phyloP scores from a whole-genome alignment of 495 filamentous ascomycete genomes.

The Penicillium lividum region DNA sequence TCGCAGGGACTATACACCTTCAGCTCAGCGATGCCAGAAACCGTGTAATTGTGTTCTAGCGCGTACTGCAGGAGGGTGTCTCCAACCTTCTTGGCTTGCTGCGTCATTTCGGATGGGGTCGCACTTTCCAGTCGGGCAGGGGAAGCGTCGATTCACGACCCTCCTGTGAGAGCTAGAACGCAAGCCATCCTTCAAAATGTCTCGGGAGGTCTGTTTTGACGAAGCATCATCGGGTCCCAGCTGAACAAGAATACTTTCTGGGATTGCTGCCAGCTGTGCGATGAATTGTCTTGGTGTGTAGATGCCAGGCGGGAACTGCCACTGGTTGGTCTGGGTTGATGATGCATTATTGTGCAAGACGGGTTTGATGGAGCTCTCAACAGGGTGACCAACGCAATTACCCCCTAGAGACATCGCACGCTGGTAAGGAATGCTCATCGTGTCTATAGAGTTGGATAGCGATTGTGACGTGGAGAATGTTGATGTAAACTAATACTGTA shows the following conservation, averaged over 20 bases:
- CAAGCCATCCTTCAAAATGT: background rate
- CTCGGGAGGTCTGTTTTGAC: background rate
- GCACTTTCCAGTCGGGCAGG: background rate
- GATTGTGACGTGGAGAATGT: background rate
- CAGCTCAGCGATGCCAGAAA: background rate
- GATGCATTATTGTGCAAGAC: background rate
- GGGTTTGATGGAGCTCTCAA: background rate
- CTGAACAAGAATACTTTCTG: background rate
- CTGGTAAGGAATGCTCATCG: background rate
- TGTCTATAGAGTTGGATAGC: background rate
- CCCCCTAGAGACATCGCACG: background rate
- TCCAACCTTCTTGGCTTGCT: background rate
- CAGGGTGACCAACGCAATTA: background rate
- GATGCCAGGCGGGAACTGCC: background rate
- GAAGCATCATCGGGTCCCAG: background rate
- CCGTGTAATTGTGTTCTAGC: background rate
- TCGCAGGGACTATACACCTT: background rate
- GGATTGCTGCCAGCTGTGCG: background rate
- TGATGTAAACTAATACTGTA: background rate
- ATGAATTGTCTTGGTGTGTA: background rate
- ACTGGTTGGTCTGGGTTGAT: background rate
- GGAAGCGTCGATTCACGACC: background rate
- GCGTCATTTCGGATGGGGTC: background rate
- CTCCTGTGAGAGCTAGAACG: background rate
- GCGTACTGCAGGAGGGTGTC: background rate